Conservation (phyloP, 331 rosid genomes). For the Ulmus americana region DNA sequence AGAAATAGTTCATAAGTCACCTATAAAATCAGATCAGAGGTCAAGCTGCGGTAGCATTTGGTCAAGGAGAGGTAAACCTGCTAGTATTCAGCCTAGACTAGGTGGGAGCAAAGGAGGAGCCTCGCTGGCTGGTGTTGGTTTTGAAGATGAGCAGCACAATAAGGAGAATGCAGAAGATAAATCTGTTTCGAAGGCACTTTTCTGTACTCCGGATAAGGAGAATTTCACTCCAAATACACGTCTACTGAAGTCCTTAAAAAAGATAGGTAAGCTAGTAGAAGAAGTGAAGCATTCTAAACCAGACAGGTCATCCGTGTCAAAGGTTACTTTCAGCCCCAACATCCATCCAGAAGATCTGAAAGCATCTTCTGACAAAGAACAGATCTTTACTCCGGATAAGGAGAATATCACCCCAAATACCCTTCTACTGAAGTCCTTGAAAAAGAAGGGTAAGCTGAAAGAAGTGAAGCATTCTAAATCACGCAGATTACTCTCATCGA, state of each 20-base stretch:
- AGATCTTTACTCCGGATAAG: conserved; percentile 48
- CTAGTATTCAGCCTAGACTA: conserved; percentile 42
- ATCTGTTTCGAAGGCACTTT: conserved; percentile 23
- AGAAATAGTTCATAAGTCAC: conserved; percentile 20
- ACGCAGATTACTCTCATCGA: conserved; percentile 27
- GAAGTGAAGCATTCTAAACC: conserved; percentile 18
- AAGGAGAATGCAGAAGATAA: conserved; percentile 25
- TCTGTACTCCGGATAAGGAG: conserved; percentile 30
- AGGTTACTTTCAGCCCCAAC: too few species aligned
- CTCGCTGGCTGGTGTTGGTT: conserved; percentile 17
- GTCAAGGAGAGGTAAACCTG: conserved; percentile 65
- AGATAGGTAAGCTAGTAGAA: conserved; percentile 34
- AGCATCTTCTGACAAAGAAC: conserved; percentile 20
- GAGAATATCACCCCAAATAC: conserved; percentile 59
- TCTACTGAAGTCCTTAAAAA: conserved; percentile 34
- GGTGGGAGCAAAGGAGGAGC: conserved; percentile 31
- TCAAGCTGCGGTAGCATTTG: conserved; percentile 35
- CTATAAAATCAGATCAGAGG: conserved; percentile 23
- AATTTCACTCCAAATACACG: conserved; percentile 53
- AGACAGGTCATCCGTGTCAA: too few species aligned
- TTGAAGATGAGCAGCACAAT: conserved; percentile 20
- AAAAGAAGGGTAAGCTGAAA: conserved; percentile 37
- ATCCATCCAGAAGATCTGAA: too few species aligned
- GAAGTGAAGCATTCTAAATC: conserved; percentile 33
- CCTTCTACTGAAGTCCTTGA: conserved; percentile 37